Conservation (phyloP, 495 filamentous ascomycete species). For the Aspergillus egyptiacus region DNA sequence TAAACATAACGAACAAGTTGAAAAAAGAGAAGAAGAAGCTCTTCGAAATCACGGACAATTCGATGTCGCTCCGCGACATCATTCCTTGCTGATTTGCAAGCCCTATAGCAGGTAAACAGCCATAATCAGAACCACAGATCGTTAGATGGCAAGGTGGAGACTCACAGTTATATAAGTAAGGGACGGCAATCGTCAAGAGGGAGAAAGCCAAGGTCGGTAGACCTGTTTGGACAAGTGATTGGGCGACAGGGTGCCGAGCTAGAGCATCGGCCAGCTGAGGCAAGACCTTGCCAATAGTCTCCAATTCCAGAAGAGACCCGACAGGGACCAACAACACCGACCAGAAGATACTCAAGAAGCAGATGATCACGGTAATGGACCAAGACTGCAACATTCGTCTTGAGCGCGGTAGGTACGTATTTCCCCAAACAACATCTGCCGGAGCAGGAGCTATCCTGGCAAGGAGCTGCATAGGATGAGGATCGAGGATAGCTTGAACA, state of each 20-base stretch:
- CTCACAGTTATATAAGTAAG: conserved; percentile 88
- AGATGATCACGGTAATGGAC: conserved; percentile 75
- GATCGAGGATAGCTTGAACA: conserved; percentile 85
- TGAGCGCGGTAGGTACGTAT: conserved; percentile 78
- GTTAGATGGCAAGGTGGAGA: not conserved
- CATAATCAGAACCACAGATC: not conserved
- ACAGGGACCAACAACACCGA: conserved; percentile 75
- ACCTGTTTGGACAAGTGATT: conserved; percentile 78
- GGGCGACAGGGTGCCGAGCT: conserved; percentile 55
- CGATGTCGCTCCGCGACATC: conserved; percentile 91
- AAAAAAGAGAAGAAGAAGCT: conserved; percentile 99
- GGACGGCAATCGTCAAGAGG: conserved; percentile 79
- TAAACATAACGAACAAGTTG: conserved; percentile 96
- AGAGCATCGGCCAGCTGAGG: conserved; percentile 66
- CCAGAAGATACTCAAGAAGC: conserved; percentile 83
- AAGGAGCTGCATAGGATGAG: conserved; percentile 75
- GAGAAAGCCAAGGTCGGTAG: conserved; percentile 80
- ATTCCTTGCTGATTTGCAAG: conserved; percentile 86
- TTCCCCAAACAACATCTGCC: conserved; percentile 84
- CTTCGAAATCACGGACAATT: conserved; percentile 91
- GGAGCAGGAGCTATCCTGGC: conserved; percentile 83
- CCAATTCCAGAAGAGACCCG: conserved; percentile 68
- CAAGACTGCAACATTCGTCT: conserved; percentile 70
- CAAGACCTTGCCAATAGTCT: conserved; percentile 66
- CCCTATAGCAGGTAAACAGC: conserved; percentile 31